Evolutionary conservation across 2,329 filamentous ascomycete genomes (phyloP).

Genomic region (Phialemoniopsis sp.): DNA sequence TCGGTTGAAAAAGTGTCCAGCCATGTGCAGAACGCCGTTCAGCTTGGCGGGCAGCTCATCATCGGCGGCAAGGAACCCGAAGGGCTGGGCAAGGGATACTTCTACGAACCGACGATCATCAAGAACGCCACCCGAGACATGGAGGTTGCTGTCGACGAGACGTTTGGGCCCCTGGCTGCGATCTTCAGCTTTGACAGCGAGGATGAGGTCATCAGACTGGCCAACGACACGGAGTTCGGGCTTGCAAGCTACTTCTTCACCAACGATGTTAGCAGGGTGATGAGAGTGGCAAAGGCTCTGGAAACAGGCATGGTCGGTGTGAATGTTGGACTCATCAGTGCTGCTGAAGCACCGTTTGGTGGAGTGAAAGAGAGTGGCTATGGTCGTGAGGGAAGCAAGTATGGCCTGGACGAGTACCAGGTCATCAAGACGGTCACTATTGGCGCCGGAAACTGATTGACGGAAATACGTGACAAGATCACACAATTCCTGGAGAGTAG

Average conservation of each 20-base stretch:
- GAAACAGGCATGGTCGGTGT: constrained; percentile 65
- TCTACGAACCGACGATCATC: constrained; percentile 68
- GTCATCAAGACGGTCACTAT: constrained; percentile 5
- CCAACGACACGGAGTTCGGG: constrained; percentile 27
- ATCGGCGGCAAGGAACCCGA: constrained; percentile 54
- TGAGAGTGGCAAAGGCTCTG: constrained; percentile 39
- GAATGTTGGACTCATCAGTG: constrained; percentile 30
- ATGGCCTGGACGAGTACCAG: constrained; percentile 4
- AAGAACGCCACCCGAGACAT: constrained; percentile 35
- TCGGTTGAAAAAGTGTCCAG: constrained; percentile 12
- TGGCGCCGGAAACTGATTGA: no score
- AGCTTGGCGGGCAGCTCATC: constrained; percentile 12
- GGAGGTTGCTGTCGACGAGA: constrained; percentile 11
- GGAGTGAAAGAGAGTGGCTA: constrained; percentile 4
- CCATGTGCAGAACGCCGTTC: constrained; percentile 11
- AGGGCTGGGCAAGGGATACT: constrained; percentile 66
- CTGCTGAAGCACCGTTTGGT: constrained; percentile 5
- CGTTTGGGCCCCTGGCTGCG: constrained; percentile 13
- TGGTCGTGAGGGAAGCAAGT: constrained; percentile 4
- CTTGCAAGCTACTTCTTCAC: constrained; percentile 21
- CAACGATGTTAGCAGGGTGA: constrained; percentile 20
- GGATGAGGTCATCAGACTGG: constrained; percentile 23
- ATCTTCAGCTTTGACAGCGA: constrained; percentile 20
- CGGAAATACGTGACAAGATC: no score
- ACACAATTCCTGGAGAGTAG: no score